Percentiles rank a stretch among this genome's conserved stretches.
phyloP scores from a whole-genome alignment of 129 eudicot species.

The Flaveria robusta region DNA sequence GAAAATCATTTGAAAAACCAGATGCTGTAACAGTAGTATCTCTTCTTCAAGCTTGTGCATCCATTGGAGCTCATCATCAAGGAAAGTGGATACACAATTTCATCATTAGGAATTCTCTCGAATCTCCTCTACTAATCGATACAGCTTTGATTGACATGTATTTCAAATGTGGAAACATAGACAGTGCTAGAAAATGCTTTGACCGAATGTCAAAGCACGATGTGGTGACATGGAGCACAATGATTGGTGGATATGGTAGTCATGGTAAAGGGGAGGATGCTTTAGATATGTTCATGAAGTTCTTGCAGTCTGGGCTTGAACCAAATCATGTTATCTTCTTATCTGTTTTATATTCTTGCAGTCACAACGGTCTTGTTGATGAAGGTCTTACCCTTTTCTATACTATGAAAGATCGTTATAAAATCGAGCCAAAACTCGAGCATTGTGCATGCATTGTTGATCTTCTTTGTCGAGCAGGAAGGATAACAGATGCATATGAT shows the following conservation, averaged over 20 bases:
- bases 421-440: slow-evolving; percentile 67
- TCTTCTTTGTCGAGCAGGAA: slow-evolving; percentile 85
- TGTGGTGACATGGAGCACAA: slow-evolving; percentile 75
- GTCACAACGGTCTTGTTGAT: slow-evolving; percentile 80
- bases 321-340: slow-evolving; percentile 70
- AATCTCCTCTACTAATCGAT: slow-evolving; percentile 51
- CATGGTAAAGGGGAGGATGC: slow-evolving; percentile 88
- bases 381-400: slow-evolving; percentile 64
- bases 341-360: slow-evolving; percentile 71
- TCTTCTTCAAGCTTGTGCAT: slow-evolving; percentile 90
- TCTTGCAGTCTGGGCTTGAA: slow-evolving; percentile 46
- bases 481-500: slow-evolving; percentile 64
- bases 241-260: slow-evolving; percentile 88
- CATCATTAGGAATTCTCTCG: slow-evolving; percentile 52
- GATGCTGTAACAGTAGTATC: slow-evolving; percentile 75
- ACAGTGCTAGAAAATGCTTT: slow-evolving; percentile 67
- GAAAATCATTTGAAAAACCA: slow-evolving; percentile 55
- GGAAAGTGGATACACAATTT: slow-evolving; percentile 82
- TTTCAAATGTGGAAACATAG: slow-evolving; percentile 79
- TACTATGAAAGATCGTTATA: slow-evolving; percentile 54
- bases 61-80: slow-evolving; percentile 80
- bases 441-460: slow-evolving; percentile 89
- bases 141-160: slow-evolving; percentile 95
- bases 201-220: slow-evolving; percentile 70
- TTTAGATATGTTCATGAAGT: slow-evolving; percentile 54